These are phyloP conservation scores for Capsicum rhomboideum DNA, from an alignment of 257 asterid species.

Conservation along the genomic window DNA sequence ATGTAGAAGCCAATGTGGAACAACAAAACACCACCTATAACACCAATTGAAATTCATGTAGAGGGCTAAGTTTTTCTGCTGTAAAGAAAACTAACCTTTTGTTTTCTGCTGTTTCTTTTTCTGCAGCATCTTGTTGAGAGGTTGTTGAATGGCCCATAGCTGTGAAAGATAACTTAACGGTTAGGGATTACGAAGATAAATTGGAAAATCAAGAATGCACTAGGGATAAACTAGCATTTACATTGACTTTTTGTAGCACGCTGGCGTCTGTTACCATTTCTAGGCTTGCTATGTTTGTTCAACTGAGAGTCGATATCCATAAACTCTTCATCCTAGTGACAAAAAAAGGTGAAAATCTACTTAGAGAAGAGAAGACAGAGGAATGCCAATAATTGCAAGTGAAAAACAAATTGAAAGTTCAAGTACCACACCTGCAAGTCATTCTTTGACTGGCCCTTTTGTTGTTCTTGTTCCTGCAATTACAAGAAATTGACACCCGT, in stretches of 20 bases:
- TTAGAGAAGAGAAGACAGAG: neutral
- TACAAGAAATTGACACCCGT: neutral
- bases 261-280: slow-evolving; percentile 30
- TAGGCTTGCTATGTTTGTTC: slow-evolving; percentile 22
- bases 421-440: slow-evolving; percentile 12
- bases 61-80: neutral
- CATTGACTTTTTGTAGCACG: slow-evolving; percentile 60
- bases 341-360: neutral
- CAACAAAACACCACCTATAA: neutral
- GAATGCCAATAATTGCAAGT: neutral
- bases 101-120: slow-evolving; percentile 43
- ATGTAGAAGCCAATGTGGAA: neutral
- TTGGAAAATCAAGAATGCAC: neutral
- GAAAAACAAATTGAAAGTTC: neutral
- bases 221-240: slow-evolving; percentile 12
- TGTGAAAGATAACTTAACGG: slow-evolving; percentile 26
- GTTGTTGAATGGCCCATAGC: slow-evolving; percentile 53
- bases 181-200: neutral
- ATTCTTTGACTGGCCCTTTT: slow-evolving; percentile 1
- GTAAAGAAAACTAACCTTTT: slow-evolving; percentile 43
- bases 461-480: slow-evolving; percentile 26
- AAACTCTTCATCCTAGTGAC: slow-evolving; percentile 12
- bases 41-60: neutral
- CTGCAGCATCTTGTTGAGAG: slow-evolving; percentile 29
- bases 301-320: slow-evolving; percentile 16